Conservation (phyloP, 345 rosid species). For the Citrus trifoliata region DNA sequence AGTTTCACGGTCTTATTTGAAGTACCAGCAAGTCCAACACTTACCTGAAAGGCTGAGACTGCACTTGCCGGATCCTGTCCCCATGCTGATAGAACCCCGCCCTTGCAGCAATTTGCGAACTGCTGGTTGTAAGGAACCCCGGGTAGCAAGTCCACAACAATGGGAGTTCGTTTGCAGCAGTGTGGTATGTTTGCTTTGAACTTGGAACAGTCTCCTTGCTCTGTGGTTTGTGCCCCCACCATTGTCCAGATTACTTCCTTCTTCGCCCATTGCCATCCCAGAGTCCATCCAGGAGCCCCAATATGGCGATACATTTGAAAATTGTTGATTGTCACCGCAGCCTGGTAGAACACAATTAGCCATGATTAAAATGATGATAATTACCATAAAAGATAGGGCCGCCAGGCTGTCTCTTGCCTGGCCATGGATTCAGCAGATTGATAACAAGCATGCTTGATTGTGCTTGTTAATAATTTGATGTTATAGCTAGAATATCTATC, state of each 20-base stretch:
- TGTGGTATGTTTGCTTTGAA: slow-evolving; percentile 74
- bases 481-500: neutral
- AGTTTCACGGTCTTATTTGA: slow-evolving; percentile 73
- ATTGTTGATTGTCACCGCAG: slow-evolving; percentile 59
- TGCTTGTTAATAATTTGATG: neutral
- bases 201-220: slow-evolving; percentile 86
- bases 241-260: slow-evolving; percentile 84
- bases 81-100: slow-evolving; percentile 69
- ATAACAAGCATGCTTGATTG: neutral
- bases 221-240: slow-evolving; percentile 76
- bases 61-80: slow-evolving; percentile 66
- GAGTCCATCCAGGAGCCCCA: slow-evolving; percentile 71
- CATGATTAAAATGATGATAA: neutral
- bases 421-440: no score
- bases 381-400: neutral
- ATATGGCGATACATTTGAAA: slow-evolving; percentile 70
- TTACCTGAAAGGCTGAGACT: slow-evolving; percentile 67
- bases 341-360: slow-evolving; percentile 28
- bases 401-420: no score
- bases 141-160: slow-evolving; percentile 68
- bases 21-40: slow-evolving; percentile 74
- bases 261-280: slow-evolving; percentile 75
- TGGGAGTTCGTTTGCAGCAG: slow-evolving; percentile 58
- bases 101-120: slow-evolving; percentile 67
- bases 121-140: slow-evolving; percentile 84